Evolutionary conservation across 345 rosid genomes (phyloP).

Genomic region (Brassica incana): DNA sequence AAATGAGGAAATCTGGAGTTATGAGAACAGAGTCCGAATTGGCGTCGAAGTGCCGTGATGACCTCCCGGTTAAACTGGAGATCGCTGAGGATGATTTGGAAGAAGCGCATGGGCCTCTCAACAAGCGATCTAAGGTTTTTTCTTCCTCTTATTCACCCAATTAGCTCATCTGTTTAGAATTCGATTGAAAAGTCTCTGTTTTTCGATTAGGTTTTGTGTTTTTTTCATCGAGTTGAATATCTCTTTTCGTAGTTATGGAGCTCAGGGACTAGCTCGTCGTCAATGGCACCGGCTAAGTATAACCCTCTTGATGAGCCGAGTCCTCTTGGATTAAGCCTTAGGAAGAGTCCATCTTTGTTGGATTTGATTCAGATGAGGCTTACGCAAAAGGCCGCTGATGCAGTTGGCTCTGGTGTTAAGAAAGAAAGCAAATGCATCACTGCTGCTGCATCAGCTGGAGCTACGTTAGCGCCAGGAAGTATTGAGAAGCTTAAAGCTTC

Average conservation of each 20-base stretch:
- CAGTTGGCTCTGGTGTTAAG: conserved; percentile 38
- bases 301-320: conserved; percentile 96
- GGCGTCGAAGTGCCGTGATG: conserved; percentile 46
- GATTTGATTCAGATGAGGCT: conserved; percentile 92
- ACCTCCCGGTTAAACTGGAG: conserved; percentile 82
- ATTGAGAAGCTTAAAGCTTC: conserved; percentile 95
- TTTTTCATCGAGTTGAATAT: background rate
- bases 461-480: conserved; percentile 24
- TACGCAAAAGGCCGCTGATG: conserved; percentile 45
- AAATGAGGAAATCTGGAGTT: conserved; percentile 56
- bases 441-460: conserved; percentile 24
- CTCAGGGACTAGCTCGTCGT: conserved; percentile 33
- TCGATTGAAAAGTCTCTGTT: background rate
- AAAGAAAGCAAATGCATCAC: conserved; percentile 51
- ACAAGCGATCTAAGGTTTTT: conserved; percentile 69
- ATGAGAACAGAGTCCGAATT: conserved; percentile 44
- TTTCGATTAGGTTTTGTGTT: background rate
- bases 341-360: conserved; percentile 94
- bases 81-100: conserved; percentile 67
- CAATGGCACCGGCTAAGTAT: conserved; percentile 60
- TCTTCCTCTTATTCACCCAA: conserved; percentile 46
- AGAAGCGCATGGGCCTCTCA: conserved; percentile 67
- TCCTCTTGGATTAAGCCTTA: conserved; percentile 83
- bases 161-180: conserved; percentile 5
- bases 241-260: conserved; percentile 48